Base-by-base conservation (phyloP, 305 asterid species). In the Fraxinus velutina region DNA sequence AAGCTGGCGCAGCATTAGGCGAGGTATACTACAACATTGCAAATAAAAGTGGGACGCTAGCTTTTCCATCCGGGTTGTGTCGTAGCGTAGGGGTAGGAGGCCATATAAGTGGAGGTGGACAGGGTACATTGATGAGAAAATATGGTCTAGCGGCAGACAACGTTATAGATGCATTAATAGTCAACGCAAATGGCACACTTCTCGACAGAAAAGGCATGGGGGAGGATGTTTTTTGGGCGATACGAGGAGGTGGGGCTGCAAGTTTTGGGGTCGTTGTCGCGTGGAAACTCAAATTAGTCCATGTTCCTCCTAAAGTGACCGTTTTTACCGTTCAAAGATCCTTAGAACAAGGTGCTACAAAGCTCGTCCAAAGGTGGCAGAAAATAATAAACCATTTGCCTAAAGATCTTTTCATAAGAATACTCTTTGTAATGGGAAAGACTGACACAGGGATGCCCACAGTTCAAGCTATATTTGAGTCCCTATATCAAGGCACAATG, bases 91-190 rank as follows among this genome's bases (percentile, higher is more conserved):
- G 86, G 4, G 77, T 84, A 34, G 89, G 88, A 30, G 89, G 89
- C 0, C 89, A 86, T 78, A 50, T 86, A 32, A 80, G 87, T 52
- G 89, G 89, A 6, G 89, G 87, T 22, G 89, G 89, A 37, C 86
- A 84, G 33, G 87, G 89, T 10, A 47, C 75, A 6, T 19, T 86
- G 82, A 79, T 79, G 83, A 86, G 89, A 39, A 84, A 86, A 68
- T 76, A 84, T 17, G 89, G 89, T 13, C 79, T 86, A 21, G 80
- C 89, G 2, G 81, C 81, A 0, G 86, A 84, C 30, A 86, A 86
- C 15, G 77, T 86, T 62, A 57, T 79, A 7, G 89, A 86, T 77
- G 88, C 88, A 6, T 6, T 32, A 0, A 74, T 80, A 5, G 79
- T 86, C 15, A 78, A 84, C 17, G 78, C 62, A 17, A 42, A 82